Percentiles rank a stretch among this genome's conserved stretches.
Conservation (phyloP, 306 rosid species). For the Cucumis sativus region Cucumber_9930_V3 NC_026659.2:3864001-3864500, state of each 20-base stretch:
- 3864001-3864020: background rate
- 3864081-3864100: background rate
- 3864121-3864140: background rate
- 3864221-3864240: conserved; percentile 12
- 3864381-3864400: conserved; percentile 57
- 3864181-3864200: conserved; percentile 5
- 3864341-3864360: conserved; percentile 91
- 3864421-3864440: conserved; percentile 62
- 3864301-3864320: conserved; percentile 86
- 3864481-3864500: conserved; percentile 51
- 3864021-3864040: background rate
- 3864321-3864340: conserved; percentile 87
- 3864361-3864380: conserved; percentile 94
- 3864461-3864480: conserved; percentile 79
- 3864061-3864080: background rate
- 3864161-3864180: background rate
- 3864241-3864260: conserved; percentile 58
- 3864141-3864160: conserved; percentile 3
- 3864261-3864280: conserved; percentile 63
- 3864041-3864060: background rate
- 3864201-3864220: conserved; percentile 19
- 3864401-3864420: conserved; percentile 84
- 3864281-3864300: conserved; percentile 54
- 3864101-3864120: background rate
- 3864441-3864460: conserved; percentile 65